Conservation (phyloP, 495 filamentous ascomycete species). For the Penicillium tannophilum region DNA sequence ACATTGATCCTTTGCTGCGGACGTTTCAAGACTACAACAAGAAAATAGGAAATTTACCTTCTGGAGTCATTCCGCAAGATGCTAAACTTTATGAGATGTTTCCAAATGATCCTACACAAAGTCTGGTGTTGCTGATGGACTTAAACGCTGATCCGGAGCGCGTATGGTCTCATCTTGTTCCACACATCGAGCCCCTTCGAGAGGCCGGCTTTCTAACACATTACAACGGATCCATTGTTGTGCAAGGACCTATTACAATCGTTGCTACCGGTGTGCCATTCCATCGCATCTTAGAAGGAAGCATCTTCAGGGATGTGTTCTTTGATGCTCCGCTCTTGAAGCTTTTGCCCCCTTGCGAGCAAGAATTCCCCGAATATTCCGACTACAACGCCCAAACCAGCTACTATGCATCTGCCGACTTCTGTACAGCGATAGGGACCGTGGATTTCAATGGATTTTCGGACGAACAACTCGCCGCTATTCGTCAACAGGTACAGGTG, state of each 20-base stretch:
- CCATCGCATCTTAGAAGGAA: too few species aligned
- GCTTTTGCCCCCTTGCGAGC: too few species aligned
- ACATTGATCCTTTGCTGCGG: too few species aligned
- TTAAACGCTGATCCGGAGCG: slow-evolving; percentile 32
- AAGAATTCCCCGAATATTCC: too few species aligned
- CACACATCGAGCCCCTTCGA: slow-evolving; percentile 44
- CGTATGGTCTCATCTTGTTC: slow-evolving; percentile 40
- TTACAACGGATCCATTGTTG: slow-evolving; percentile 37
- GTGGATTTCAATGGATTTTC: slow-evolving; percentile 28
- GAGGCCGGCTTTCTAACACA: slow-evolving; percentile 42
- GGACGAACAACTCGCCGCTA: slow-evolving; percentile 51
- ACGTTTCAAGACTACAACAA: too few species aligned
- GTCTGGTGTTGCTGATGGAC: too few species aligned
- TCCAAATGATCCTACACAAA: too few species aligned
- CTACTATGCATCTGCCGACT: slow-evolving; percentile 51
- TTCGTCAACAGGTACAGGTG: slow-evolving; percentile 59
- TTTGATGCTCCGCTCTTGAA: too few species aligned
- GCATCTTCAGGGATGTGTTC: too few species aligned
- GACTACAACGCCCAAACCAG: slow-evolving; percentile 42
- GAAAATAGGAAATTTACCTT: too few species aligned
- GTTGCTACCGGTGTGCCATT: slow-evolving; percentile 6
- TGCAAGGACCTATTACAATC: slow-evolving; percentile 44
- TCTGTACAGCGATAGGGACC: slow-evolving; percentile 35
- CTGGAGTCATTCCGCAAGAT: too few species aligned
- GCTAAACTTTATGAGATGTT: too few species aligned